Conservation (phyloP, 2,329 filamentous ascomycete genomes). For the Blastomyces emzantsi region DNA sequence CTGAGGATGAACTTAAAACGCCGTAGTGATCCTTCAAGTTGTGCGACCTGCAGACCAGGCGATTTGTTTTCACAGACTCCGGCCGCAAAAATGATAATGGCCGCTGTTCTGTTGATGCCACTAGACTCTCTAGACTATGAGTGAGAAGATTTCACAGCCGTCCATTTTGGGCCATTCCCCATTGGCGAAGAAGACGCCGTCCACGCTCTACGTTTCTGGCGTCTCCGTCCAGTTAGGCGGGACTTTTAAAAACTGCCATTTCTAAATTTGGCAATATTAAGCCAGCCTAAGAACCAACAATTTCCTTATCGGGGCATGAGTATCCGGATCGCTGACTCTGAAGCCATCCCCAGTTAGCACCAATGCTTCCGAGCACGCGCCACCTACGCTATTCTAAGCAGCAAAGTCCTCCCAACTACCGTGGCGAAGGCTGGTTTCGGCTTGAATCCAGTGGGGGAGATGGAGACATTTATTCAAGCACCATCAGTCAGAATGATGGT, state of each 20-base stretch:
- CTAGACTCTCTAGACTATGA: no score
- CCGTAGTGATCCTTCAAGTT: not conserved
- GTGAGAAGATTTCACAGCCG: no score
- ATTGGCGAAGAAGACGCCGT: not conserved
- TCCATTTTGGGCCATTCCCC: not conserved
- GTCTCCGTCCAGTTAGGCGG: not conserved
- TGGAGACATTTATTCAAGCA: conserved; percentile 1
- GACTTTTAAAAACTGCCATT: not conserved
- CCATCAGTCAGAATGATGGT: conserved; percentile 3
- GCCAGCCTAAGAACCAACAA: not conserved
- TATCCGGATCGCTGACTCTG: not conserved
- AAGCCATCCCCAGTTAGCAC: not conserved
- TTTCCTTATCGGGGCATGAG: not conserved
- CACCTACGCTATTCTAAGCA: conserved; percentile 62
- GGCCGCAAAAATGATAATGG: no score
- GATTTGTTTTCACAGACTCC: not conserved
- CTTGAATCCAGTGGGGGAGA: conserved; percentile 52
- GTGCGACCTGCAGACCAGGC: not conserved
- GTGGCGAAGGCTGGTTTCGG: conserved; percentile 66
- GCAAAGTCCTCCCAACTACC: conserved; percentile 42
- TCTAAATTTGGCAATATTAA: not conserved
- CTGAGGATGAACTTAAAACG: not conserved
- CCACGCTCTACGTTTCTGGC: not conserved
- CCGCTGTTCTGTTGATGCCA: no score
- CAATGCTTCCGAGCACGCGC: not conserved